Percentiles rank a stretch among this genome's conserved stretches.
These are phyloP conservation scores for Phytophthora cactorum DNA, from an alignment of 352 stramenopile genomes.

Conservation along the genomic window DNA sequence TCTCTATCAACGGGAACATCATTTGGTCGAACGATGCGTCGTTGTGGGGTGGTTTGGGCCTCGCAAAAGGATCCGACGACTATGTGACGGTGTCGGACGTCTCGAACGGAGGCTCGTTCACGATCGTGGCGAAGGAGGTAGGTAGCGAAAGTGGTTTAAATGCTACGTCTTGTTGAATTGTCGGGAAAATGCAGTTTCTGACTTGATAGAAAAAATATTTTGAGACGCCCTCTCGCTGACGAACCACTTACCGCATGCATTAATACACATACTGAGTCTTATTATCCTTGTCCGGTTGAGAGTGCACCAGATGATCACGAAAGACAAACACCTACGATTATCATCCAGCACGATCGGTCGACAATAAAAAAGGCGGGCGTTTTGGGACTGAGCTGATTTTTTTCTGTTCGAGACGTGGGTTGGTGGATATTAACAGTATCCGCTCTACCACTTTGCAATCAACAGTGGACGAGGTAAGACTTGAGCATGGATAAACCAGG, in stretches of 20 bases:
- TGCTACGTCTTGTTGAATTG: too few relatives aligned
- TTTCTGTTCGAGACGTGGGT: neutral
- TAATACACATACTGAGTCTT: too few relatives aligned
- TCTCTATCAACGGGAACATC: conserved; percentile 38
- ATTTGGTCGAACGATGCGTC: conserved; percentile 30
- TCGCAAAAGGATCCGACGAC: conserved; percentile 14
- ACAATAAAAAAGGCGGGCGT: neutral
- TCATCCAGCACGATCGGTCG: too few relatives aligned
- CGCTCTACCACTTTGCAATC: too few relatives aligned
- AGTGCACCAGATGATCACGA: too few relatives aligned
- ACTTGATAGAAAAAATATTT: too few relatives aligned
- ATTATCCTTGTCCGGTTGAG: too few relatives aligned
- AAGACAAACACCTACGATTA: too few relatives aligned
- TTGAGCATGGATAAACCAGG: neutral
- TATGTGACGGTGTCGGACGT: conserved; percentile 31
- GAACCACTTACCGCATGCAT: too few relatives aligned
- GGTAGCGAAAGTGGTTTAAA: too few relatives aligned
- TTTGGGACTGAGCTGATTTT: neutral
- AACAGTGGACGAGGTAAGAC: neutral
- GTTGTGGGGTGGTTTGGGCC: conserved; percentile 18
- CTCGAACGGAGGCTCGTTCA: conserved; percentile 4
- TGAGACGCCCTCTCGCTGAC: too few relatives aligned
- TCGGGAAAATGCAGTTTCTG: too few relatives aligned
- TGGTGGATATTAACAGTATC: neutral
- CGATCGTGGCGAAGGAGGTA: conserved; percentile 4